Evolutionary conservation across 2,329 filamentous ascomycete genomes (phyloP), one percentile per base, ranked within the genome.

Genomic region (Trichothecium roseum): DNA sequence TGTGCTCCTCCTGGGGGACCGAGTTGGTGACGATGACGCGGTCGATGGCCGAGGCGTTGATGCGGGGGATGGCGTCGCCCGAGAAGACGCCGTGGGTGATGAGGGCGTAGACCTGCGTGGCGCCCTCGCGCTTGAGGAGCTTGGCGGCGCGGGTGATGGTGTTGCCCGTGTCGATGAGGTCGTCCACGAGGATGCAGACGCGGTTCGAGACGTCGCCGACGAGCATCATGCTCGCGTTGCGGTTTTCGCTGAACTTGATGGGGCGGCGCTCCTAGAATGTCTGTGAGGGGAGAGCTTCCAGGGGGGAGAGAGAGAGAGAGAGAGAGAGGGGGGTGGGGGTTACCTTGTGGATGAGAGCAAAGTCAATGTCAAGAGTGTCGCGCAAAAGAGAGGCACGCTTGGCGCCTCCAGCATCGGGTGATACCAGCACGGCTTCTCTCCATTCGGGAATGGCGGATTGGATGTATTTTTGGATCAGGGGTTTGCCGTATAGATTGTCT

Each of bases 141-240:
- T 96, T 95, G 20, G 91, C 91, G 8, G 91, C 91, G 41, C 91
- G 78, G 1, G 89, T 96, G 49, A 96, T 94, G 27, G 91, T 98
- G 63, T 96, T 96, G 37, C 84, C 91, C 1, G 91, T 98, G 57
- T 98, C 91, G 15, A 84, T 84, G 49, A 98, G 68, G 57, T 98
- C 91, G 57, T 98, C 91, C 43, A 98, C 78, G 40, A 98, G 69
- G 50, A 98, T 94, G 46, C 86, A 84, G 35, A 83, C 81, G 45
- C 83, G 80, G 47, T 83, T 78, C 37, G 72, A 69, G 37, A 95
- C 85, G 53, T 93, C 78, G 43, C 88, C 88, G 28, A 95, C 88
- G 28, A 95, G 70, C 82, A 94, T 91, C 84, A 95, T 94, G 40
- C 85, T 89, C 30, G 83, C 86, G 50, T 94, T 91, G 59, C 93